These are phyloP conservation scores for Trichoderma sp. DNA, from an alignment of 2,329 filamentous ascomycete species.

Conservation along the genomic window DNA sequence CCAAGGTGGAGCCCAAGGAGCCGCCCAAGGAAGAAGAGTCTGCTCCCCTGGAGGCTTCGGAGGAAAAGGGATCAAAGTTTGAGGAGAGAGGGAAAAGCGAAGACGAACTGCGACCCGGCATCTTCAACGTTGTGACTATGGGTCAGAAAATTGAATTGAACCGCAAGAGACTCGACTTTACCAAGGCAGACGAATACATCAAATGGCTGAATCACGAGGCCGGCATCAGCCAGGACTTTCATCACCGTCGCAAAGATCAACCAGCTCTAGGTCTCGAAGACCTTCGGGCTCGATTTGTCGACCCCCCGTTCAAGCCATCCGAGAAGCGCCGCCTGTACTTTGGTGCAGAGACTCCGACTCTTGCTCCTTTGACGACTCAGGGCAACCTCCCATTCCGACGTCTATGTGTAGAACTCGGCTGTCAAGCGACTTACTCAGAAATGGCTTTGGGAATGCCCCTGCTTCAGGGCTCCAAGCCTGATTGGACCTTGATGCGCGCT, in stretches of 20 bases:
- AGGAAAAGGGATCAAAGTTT: conserved; percentile 2
- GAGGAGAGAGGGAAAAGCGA: conserved; percentile 33
- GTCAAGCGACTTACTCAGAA: conserved; percentile 93
- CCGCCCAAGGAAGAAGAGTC: conserved; percentile 15
- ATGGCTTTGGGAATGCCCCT: conserved; percentile 94
- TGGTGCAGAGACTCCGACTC: conserved; percentile 82
- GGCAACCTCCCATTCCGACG: conserved; percentile 93
- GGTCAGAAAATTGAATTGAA: conserved; percentile 71
- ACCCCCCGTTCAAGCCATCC: conserved; percentile 82
- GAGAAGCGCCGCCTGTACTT: conserved; percentile 96
- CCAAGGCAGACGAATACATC: conserved; percentile 72
- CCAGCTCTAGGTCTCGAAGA: conserved; percentile 56
- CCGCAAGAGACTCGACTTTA: conserved; percentile 67
- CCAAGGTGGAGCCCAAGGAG: conserved; percentile 15
- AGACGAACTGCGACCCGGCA: conserved; percentile 56
- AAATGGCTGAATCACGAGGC: conserved; percentile 71
- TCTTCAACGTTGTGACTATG: conserved; percentile 71
- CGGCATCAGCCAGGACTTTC: conserved; percentile 38
- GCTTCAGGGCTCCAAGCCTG: conserved; percentile 82
- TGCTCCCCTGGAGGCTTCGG: neutral
- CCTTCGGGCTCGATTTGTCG: conserved; percentile 74
- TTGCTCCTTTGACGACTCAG: conserved; percentile 95
- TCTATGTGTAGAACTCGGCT: conserved; percentile 83
- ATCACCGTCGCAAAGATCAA: conserved; percentile 43
- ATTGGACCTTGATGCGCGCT: conserved; percentile 94